These are phyloP conservation scores for Trichophyton rubrum DNA, from an alignment of 2,329 filamentous ascomycete genomes.

Conservation along the genomic window DNA sequence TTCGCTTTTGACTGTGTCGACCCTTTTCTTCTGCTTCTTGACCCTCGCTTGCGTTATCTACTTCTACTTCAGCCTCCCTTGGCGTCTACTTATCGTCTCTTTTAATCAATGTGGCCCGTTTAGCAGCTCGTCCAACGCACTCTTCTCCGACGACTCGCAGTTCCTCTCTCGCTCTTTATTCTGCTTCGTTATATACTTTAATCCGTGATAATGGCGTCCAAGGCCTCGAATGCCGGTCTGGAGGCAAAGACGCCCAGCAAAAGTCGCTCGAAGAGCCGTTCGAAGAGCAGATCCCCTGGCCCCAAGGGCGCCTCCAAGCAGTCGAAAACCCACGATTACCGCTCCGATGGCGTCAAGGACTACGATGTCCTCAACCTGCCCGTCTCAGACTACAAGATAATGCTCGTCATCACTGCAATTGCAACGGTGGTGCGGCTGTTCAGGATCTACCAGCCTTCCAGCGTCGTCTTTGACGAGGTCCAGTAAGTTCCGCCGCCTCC, in stretches of 20 bases:
- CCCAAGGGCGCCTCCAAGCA: conserved; percentile 26
- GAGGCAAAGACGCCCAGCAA: conserved; percentile 26
- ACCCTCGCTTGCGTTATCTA: conserved; percentile 20
- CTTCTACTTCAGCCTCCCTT: conserved; percentile 1
- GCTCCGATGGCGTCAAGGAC: conserved; percentile 52
- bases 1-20: background rate
- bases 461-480: conserved; percentile 97
- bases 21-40: background rate
- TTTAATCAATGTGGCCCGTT: background rate
- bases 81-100: background rate
- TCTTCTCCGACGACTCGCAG: background rate
- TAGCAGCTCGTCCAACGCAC: background rate
- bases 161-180: background rate
- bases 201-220: conserved; percentile 14
- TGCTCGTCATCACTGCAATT: conserved; percentile 59
- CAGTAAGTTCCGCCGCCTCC: conserved; percentile 53
- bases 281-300: conserved; percentile 29
- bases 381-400: conserved; percentile 65
- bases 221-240: conserved; percentile 22
- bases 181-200: conserved; percentile 4
- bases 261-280: conserved; percentile 26
- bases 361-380: conserved; percentile 87
- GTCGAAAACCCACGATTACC: conserved; percentile 29
- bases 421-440: conserved; percentile 75
- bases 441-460: conserved; percentile 89